Base-by-base conservation (phyloP, 148 eudicot genomes). In the Spergularia marina region DNA sequence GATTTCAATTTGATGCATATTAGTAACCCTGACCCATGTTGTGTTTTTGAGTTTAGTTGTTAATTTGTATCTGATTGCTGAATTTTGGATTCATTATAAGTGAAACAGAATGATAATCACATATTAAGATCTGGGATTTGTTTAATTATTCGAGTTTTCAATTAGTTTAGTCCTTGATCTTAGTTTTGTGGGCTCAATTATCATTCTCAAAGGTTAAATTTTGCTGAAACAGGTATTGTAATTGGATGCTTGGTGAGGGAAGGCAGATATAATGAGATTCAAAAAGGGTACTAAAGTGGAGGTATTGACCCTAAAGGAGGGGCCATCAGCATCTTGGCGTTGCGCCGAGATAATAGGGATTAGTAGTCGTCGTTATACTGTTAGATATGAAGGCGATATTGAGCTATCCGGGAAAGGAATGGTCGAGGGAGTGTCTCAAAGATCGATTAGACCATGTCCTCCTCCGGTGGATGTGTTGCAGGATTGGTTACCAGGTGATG, bases 381-480 rank as follows among this genome's bases (percentile, higher is more conserved):
- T 91, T 30, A 78, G 64, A 74, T 91, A 83, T 74, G 83, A 86
- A 52, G 76, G 82, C 18, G 81, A 72, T 76, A 53, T 73, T 13
- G 85, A 78, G 76, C 62, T 60, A 49, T 67, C 55, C 41, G 74
- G 74, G 64, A 77, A 67, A 56, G 80, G 59, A 65, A 52, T 60
- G 34, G 66, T 86, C 44, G 93, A 86, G 74, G 82, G 82, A 77
- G 87, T 91, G 18, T 71, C 89, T 59, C 73, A 83, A 54, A 87
- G 87, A 82, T 80, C 81, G 12, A 82, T 91, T 65, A 85, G 97
- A 81, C 97, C 97, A 51, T 84, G 85, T 77, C 94, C 97, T 78
- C 92, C 97, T 77, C 61, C 39, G 0, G 70, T 83, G 25, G 74
- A 85, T 70, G 77, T 83, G 23, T 55, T 67, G 1, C 80, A 83